phyloP scores from a whole-genome alignment of 371 early-diverging fungal species.

The Rhizopus sp. region DNA sequence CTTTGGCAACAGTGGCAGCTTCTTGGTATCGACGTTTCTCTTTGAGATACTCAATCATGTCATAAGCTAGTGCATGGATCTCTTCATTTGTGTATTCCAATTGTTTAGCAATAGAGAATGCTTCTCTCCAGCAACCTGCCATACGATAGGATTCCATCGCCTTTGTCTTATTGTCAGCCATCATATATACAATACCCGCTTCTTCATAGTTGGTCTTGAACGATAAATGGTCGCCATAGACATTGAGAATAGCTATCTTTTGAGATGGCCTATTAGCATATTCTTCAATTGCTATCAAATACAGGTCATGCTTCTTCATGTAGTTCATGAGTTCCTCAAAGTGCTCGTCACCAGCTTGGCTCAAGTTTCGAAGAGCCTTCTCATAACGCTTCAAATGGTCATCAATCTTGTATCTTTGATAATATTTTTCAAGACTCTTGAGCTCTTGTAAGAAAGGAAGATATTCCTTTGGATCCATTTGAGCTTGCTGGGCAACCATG shows the following conservation, averaged over 20 bases:
- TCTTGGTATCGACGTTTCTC: slow-evolving; percentile 60
- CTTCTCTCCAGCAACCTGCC: slow-evolving; percentile 73
- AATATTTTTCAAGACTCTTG: slow-evolving; percentile 68
- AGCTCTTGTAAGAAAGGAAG: slow-evolving; percentile 87
- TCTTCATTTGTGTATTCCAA: slow-evolving; percentile 53
- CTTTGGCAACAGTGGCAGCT: slow-evolving; percentile 64
- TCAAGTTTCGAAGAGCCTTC: slow-evolving; percentile 75
- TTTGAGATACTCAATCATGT: slow-evolving; percentile 54
- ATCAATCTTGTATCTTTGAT: slow-evolving; percentile 88
- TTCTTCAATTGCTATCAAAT: slow-evolving; percentile 61
- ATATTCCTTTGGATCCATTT: slow-evolving; percentile 96
- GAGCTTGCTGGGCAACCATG: slow-evolving; percentile 94
- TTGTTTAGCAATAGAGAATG: slow-evolving; percentile 66
- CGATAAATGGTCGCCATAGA: slow-evolving; percentile 70
- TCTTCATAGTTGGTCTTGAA: slow-evolving; percentile 62
- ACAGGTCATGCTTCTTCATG: slow-evolving; percentile 66
- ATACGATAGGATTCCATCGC: slow-evolving; percentile 73
- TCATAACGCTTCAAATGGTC: slow-evolving; percentile 75
- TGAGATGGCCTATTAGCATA: slow-evolving; percentile 51
- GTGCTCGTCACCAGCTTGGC: slow-evolving; percentile 62
- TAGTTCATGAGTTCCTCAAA: slow-evolving; percentile 72
- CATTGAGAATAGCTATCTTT: slow-evolving; percentile 50
- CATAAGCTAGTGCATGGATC: slow-evolving; percentile 52
- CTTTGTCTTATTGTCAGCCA: slow-evolving; percentile 61
- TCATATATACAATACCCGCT: slow-evolving; percentile 72